Base-by-base conservation (phyloP, 2,329 filamentous ascomycete species). In the Fusarium albosuccineum region DNA sequence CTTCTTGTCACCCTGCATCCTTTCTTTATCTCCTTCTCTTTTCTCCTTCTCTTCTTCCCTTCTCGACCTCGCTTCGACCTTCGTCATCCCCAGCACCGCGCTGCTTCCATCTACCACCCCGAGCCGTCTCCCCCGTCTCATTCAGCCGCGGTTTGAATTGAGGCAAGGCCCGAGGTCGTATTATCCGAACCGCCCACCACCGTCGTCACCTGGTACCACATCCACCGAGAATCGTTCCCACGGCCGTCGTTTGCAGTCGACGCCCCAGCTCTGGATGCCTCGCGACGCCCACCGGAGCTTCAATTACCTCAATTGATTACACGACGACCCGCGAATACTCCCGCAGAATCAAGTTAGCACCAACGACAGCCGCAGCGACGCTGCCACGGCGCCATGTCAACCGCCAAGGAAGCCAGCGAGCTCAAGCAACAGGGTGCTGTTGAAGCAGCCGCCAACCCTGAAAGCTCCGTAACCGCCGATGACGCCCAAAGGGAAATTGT, bases 401-500 rank as follows among this genome's bases (percentile, higher is more conserved):
- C 71, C 71, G 73, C 76, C 56, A 73, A 68, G 65, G 74, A 78
- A 67, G 71, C 75, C 49, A 71, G 54, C 62, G 93, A 97, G 86
- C 86, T 93, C 79, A 97, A 94, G 87, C 86, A 90, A 78, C 90
- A 97, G 80, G 92, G 90, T 68, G 91, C 89, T 68, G 82, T 95
- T 62, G 92, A 96, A 75, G 91, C 92, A 61, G 90, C 94, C 57
- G 85, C 85, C 64, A 86, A 97, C 77, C 89, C 92, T 36, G 80
- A 92, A 71, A 91, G 85, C 76, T 81, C 80, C 44, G 86, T 94
- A 67, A 87, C 88, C 39, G 84, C 92, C 46, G 87, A 91, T 40
- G 89, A 90, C 67, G 92, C 92, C 33, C 87, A 97, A 80, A 85
- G 87, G 70, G 87, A 87, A 72, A 86, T 97, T 49, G 85, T 97